Base-by-base conservation (phyloP, 1,284 basidiomycete genomes). In the Ustilago esculenta region DNA sequence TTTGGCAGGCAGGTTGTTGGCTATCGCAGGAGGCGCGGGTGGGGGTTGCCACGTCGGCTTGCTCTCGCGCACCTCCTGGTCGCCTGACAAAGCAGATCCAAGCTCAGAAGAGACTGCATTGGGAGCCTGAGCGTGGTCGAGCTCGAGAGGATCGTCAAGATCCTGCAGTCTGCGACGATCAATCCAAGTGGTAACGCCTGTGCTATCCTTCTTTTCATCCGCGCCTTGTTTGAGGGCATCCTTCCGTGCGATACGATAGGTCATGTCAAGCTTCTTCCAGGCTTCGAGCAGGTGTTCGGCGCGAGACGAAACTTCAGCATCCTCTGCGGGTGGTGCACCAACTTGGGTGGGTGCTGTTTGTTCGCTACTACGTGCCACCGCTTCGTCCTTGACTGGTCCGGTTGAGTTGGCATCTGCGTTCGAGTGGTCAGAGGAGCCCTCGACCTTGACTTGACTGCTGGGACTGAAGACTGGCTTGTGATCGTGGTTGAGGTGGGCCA, bases 261-360 rank as follows among this genome's bases (percentile, higher is more conserved):
- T 89, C 34, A 89, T 83, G 45, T 90, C 88, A 37, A 95, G 85
- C 17, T 85, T 85, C 29, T 87, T 86, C 93, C 93, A 96, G 49
- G 88, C 85, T 17, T 86, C 86, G 3, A 92, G 82, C 14, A 94
- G 84, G 87, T 90, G 71, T 23, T 74, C 58, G n/a, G 79, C 77
- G 7, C 75, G 64, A 10, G 36, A 42, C 15, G 57, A 58, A 8
- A 72, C 55, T n/a, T 60, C 48, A 9, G 37, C 51, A 32, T 64
- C 49, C n/a, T 54, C 50, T 18, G 56, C 46, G n/a, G 63, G 56
- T 7, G 56, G 52, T 21, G 56, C 63, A 21, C 57, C 52, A 9
- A 57, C 35, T 0, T 25, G 43, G 18, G 32, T 7, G 6, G 43
- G 32, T 15, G 49, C 20, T 12, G 21, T 2, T 10, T 45, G 20